phyloP scores from a whole-genome alignment of 1,284 basidiomycete species.

The Leccinum olivaceoglutinosum region DNA sequence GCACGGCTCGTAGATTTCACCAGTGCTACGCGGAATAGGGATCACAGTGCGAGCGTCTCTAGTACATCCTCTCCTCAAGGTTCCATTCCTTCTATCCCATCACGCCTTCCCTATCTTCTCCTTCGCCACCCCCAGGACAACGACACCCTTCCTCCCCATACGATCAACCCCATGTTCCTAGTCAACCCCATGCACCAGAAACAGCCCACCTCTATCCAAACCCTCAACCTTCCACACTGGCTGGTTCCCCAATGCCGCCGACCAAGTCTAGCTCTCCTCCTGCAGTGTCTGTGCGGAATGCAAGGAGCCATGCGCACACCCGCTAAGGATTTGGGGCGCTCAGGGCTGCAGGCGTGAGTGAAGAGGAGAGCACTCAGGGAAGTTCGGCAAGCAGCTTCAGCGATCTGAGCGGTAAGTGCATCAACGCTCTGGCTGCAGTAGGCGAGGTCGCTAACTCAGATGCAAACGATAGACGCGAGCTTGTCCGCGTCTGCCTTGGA shows the following conservation, averaged over 20 bases:
- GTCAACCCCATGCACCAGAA: constrained; percentile 11
- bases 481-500: constrained; percentile 70
- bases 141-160: constrained; percentile 3
- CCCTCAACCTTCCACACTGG: constrained; percentile 16
- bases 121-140: constrained; percentile 29
- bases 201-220: constrained; percentile 12
- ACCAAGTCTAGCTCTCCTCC: constrained; percentile 59
- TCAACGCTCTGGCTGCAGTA: not conserved
- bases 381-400: constrained; percentile 78
- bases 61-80: constrained; percentile 65
- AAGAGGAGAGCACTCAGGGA: constrained; percentile 59
- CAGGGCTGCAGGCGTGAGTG: constrained; percentile 36
- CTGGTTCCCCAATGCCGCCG: constrained; percentile 40
- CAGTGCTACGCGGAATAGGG: constrained; percentile 19
- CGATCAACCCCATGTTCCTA: constrained; percentile 5
- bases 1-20: constrained; percentile 30
- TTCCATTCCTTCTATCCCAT: constrained; percentile 75
- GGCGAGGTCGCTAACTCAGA: constrained; percentile 2
- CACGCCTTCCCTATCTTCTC: constrained; percentile 47
- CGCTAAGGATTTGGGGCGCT: constrained; percentile 36
- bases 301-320: constrained; percentile 41
- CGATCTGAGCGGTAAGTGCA: constrained; percentile 66
- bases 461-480: constrained; percentile 47
- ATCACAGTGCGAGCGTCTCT: constrained; percentile 62
- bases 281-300: constrained; percentile 47